A percentile compares a stretch with the other conserved stretches of the same genome.
Evolutionary conservation across 1,284 basidiomycete species (phyloP).

Genomic region (Mrakiaceae sp.): DNA sequence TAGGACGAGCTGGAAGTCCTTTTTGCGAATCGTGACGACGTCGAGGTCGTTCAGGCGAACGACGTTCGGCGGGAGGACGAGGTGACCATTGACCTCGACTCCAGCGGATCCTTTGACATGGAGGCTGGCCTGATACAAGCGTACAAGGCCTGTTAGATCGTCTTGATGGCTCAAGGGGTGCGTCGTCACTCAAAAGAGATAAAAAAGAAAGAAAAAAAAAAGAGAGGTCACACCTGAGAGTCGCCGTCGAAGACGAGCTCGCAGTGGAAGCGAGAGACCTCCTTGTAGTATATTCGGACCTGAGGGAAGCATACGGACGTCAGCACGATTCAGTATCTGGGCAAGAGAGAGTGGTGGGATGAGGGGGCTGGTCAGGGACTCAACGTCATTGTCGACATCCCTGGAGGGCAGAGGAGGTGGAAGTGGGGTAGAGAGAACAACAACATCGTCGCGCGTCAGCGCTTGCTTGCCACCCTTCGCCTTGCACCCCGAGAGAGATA

Average conservation of each 20-base stretch:
- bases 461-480: neutral
- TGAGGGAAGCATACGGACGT: neutral
- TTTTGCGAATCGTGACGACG: conserved; percentile 14
- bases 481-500: neutral
- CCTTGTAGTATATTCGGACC: conserved; percentile 17
- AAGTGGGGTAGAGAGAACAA: neutral
- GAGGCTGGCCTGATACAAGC: conserved; percentile 5
- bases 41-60: conserved; percentile 5
- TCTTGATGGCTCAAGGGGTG: too few species aligned
- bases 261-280: conserved; percentile 14
- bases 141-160: too few species aligned
- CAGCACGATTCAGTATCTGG: neutral
- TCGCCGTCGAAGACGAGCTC: conserved; percentile 8
- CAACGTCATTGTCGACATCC: neutral
- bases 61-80: neutral
- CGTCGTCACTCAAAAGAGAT: neutral
- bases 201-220: neutral
- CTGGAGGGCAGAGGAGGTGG: neutral
- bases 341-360: neutral
- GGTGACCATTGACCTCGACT: conserved; percentile 9
- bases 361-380: neutral
- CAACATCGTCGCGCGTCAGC: neutral
- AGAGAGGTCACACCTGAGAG: neutral
- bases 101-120: conserved; percentile 9
- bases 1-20: conserved; percentile 8